Evolutionary conservation across 441 rosid species (phyloP).

Genomic region (Syzygium syzygioides): DNA sequence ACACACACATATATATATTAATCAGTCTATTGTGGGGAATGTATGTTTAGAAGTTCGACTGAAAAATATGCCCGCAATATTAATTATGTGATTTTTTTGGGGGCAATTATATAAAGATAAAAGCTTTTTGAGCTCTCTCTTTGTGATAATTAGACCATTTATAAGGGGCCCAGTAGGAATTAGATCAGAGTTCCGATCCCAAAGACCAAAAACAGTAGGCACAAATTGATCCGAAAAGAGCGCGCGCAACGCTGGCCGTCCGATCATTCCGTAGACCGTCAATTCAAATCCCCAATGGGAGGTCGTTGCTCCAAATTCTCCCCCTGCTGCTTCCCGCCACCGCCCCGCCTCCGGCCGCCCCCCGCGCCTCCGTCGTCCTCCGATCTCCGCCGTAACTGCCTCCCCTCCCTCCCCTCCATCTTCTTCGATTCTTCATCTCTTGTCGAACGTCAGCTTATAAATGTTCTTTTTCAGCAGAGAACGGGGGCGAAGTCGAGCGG

Average conservation of each 20-base stretch:
- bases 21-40: not conserved
- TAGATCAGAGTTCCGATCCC: not conserved
- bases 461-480: conserved; percentile 21
- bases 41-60: not conserved
- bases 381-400: conserved; percentile 30
- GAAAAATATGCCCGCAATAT: not conserved
- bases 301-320: conserved; percentile 50
- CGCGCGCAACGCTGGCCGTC: not conserved
- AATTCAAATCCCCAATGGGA: conserved; percentile 30
- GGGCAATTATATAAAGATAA: not conserved
- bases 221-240: not conserved
- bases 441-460: not conserved
- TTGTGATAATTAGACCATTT: not conserved
- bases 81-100: not conserved
- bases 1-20: not conserved
- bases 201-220: not conserved
- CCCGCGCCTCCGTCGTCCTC: conserved; percentile 25
- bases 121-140: not conserved
- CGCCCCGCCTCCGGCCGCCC: conserved; percentile 32
- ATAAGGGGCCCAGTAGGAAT: not conserved
- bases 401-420: not conserved
- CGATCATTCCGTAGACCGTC: not conserved
- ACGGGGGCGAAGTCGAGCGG: conserved; percentile 25
- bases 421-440: not conserved
- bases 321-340: conserved; percentile 49